Percentiles rank a stretch among this genome's conserved stretches.
Conservation (phyloP, 768 basidiomycete genomes). For the Tylopilus sp. region DNA sequence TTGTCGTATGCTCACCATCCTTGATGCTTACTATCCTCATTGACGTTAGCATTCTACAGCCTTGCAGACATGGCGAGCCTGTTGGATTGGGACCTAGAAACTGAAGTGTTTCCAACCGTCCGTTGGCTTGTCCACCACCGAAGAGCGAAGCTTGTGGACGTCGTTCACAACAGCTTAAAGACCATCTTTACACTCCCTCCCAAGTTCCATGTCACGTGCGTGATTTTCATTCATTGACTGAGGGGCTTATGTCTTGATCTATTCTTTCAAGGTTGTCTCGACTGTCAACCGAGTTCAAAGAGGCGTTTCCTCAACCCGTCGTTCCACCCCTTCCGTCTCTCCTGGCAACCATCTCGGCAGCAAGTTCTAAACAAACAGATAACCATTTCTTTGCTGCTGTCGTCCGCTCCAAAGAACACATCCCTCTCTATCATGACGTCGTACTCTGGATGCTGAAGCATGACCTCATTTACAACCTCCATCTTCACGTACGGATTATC, state of each 20-base stretch:
- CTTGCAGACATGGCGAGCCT: conserved; percentile 76
- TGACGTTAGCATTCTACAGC: conserved; percentile 33
- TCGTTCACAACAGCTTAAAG: conserved; percentile 73
- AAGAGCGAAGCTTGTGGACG: conserved; percentile 85
- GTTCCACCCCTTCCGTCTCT: conserved; percentile 73
- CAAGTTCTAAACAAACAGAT: conserved; percentile 57
- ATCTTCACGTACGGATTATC: conserved; percentile 81
- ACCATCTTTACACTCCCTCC: conserved; percentile 78
- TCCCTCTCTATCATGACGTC: conserved; percentile 74
- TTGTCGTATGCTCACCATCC: conserved; percentile 56
- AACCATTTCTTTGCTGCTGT: conserved; percentile 82
- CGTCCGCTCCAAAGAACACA: conserved; percentile 61
- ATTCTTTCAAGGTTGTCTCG: conserved; percentile 26
- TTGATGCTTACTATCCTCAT: neutral
- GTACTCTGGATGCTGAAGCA: conserved; percentile 89
- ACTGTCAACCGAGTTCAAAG: conserved; percentile 58
- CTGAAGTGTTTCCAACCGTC: conserved; percentile 86
- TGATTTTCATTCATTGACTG: conserved; percentile 7
- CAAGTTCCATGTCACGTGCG: conserved; percentile 59
- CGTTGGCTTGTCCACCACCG: conserved; percentile 89
- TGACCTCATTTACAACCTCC: conserved; percentile 80
- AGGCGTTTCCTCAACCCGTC: conserved; percentile 52
- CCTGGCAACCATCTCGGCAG: conserved; percentile 70
- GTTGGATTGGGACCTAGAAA: conserved; percentile 79
- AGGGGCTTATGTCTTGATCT: neutral